Base-by-base conservation (phyloP, 768 basidiomycete species). In the Pisolithus tinctorius region DNA sequence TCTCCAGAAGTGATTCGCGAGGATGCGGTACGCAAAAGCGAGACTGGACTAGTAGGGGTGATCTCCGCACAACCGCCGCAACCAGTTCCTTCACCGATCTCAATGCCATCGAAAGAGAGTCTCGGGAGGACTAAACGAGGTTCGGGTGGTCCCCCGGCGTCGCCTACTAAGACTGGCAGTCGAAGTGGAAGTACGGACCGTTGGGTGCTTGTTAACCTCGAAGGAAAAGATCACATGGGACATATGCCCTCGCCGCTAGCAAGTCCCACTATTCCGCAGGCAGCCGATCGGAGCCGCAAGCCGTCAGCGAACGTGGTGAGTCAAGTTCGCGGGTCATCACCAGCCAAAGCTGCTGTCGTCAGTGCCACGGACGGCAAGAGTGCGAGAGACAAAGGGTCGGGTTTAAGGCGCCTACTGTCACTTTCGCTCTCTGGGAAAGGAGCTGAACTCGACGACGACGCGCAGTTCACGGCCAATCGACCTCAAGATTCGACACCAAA, bases 131-230 rank as follows among this genome's bases (percentile, higher is more conserved):
- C 56, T 16, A 69, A 52, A 50, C 52, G 56, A 39, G 47, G 48
- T 34, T 62, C 62, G 41, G 57, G 57, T 40, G 54, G 56, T 31
- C 55, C 57, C 25, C 70, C 58, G 16, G 63, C 58, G 11, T 70
- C 68, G 30, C 67, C 68, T 34, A 69, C 60, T 45, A 64, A 70
- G 58, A 59, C 69, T 39, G 66, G 61, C 26, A 61, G 59, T 47
- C 57, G 60, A 52, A 68, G 67, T 42, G 69, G 69, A 39, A 73
- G 69, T 41, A 75, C 76, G 16, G 70, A 79, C 58, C 83, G 83
- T 25, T 84, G 83, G 83, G 83, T 84, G 2, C 68, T 84, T 25
- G 78, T 84, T 36, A 84, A 81, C 47, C 76, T 84, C 14, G 82
- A 81, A 52, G 72, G 74, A 29, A 67, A 68, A 55, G 67, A 65